Percentiles rank a stretch among this genome's conserved stretches.
Conservation (phyloP, 257 asterid genomes). For the Penstemon barbatus region DNA sequence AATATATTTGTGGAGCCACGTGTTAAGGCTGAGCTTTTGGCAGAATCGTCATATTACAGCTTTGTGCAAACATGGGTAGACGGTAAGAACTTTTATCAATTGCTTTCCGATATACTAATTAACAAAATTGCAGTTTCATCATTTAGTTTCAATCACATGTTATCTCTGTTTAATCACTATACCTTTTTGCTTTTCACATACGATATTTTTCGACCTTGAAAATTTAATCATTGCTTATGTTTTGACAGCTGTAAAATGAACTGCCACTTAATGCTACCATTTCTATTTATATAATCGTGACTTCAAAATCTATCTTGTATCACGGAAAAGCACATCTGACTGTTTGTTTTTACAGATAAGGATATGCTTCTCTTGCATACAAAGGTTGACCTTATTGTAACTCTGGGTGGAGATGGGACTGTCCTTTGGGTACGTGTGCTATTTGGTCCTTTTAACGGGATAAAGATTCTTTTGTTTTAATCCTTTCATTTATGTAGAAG, state of each 20-base stretch:
- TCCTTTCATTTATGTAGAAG: not conserved
- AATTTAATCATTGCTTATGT: constrained; percentile 1
- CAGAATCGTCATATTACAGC: constrained; percentile 64
- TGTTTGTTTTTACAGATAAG: constrained; percentile 49
- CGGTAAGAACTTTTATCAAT: constrained; percentile 48
- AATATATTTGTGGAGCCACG: constrained; percentile 81
- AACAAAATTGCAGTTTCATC: constrained; percentile 2
- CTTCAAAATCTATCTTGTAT: not conserved
- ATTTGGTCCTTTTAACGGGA: not conserved
- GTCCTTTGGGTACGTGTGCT: constrained; percentile 88
- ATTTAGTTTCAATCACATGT: not conserved
- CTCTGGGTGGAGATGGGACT: constrained; percentile 98
- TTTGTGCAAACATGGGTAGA: constrained; percentile 79
- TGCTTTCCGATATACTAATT: constrained; percentile 1
- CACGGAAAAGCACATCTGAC: not conserved
- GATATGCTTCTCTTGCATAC: constrained; percentile 75
- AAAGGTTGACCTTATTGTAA: constrained; percentile 86
- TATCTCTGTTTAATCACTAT: not conserved
- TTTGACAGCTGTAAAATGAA: not conserved
- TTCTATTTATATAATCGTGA: not conserved
- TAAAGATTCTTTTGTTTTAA: not conserved
- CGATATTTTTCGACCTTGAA: constrained; percentile 3
- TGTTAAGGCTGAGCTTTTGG: constrained; percentile 74
- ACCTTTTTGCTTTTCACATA: constrained; percentile 11
- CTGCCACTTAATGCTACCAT: not conserved